Base-by-base conservation (phyloP, 2,329 filamentous ascomycete species). In the Leptographium wingfieldii region DNA sequence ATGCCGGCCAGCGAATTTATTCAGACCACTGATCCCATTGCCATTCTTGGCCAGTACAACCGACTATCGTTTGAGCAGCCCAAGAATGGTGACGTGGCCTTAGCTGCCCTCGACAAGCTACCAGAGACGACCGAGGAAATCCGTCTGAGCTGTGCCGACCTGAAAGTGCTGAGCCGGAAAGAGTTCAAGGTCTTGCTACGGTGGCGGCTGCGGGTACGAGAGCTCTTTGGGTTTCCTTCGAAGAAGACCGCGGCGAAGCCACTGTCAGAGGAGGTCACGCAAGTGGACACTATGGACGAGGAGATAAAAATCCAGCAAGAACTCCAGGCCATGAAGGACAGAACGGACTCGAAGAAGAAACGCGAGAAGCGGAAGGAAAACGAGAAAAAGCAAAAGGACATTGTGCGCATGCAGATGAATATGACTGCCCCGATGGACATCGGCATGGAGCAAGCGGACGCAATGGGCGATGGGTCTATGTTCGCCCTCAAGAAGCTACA, bases 381-480 rank as follows among this genome's bases (percentile, higher is more conserved):
- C 65, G 94, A 99, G 72, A 85, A 85, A 72, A 97, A 95, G 73
- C 89, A 94, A 66, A 94, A 89, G 66, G 94, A 97, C 65, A 90
- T 97, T 62, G 80, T 95, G n/a, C 85, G 94, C 40, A 87, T 99
- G 87, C 94, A 99, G 73, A 84, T 99, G 77, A 87, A 96, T 74
- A 99, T 99, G 94, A 87, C 86, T 2, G 88, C 91, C 0, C 94
- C 94, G 9, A 94, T 90, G 79, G 94, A 99, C 65, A 96, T 99
- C 64, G 94, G 94, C 68, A 82, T 95, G 75, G 94, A 96, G 69
- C 90, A 94, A 72, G 75, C 82, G 29, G 90, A 90, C 0, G 88
- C 89, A 0, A 77, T 82, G 56, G 92, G 90, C 29, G 85, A 90
- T 51, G 88, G 90, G 54, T 79, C 88, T 33, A 94, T 96, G 77